Percentiles rank a stretch among this genome's conserved stretches.
These are phyloP conservation scores for Colletotrichum destructivum DNA, from an alignment of 2,329 filamentous ascomycete genomes.

Conservation along the genomic window DNA sequence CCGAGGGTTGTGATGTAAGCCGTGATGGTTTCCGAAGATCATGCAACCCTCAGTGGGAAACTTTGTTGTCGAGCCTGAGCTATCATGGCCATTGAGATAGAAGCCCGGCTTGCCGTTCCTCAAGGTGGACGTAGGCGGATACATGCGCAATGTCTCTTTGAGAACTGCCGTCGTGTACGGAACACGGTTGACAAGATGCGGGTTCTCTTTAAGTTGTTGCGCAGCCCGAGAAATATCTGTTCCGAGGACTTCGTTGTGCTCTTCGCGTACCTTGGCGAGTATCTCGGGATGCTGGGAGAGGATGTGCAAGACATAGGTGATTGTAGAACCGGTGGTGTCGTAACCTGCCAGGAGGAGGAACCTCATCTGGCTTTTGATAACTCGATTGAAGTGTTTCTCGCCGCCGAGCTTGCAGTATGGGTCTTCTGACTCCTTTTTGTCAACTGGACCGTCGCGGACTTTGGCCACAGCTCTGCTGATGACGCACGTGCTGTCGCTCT, in stretches of 20 bases:
- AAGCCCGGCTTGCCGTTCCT: constrained; percentile 41
- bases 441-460: not conserved
- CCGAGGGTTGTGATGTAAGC: constrained; percentile 17
- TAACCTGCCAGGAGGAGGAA: constrained; percentile 53
- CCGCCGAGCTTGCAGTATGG: constrained; percentile 14
- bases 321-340: constrained; percentile 50
- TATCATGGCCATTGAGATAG: not conserved
- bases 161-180: constrained; percentile 62
- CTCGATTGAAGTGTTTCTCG: constrained; percentile 5
- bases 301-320: constrained; percentile 46
- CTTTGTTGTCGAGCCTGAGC: not conserved
- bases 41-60: constrained; percentile 29
- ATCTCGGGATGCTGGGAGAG: constrained; percentile 43
- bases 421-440: not conserved
- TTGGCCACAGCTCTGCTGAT: constrained; percentile 22
- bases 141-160: constrained; percentile 55
- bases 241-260: constrained; percentile 61
- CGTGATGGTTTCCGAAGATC: constrained; percentile 26
- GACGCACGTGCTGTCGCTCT: constrained; percentile 4
- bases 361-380: constrained; percentile 47
- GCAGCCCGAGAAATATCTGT: constrained; percentile 55
- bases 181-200: constrained; percentile 65
- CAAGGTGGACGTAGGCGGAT: constrained; percentile 52
- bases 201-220: constrained; percentile 57
- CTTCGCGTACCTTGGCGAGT: constrained; percentile 47